Evolutionary conservation across 179 eudicot genomes (phyloP).

Genomic region (Silene coronaria): DNA sequence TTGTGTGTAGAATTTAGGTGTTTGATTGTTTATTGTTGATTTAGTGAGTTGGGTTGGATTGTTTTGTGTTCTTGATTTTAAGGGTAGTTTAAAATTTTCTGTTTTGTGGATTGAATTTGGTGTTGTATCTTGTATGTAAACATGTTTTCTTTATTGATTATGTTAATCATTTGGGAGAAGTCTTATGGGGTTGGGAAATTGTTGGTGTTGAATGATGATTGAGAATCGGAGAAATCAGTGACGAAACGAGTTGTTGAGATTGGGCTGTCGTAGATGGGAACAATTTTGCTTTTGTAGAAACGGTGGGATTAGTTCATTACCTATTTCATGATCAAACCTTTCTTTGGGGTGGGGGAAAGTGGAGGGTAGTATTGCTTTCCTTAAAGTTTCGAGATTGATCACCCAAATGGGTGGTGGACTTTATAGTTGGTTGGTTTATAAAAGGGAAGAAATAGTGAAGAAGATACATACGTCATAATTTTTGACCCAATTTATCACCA

Average conservation of each 20-base stretch:
- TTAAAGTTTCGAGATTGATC: neutral
- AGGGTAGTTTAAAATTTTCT: neutral
- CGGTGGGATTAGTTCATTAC: neutral
- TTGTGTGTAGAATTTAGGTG: neutral
- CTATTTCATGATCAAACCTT: slow-evolving; percentile 9
- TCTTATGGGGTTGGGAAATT: neutral
- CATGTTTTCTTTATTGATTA: neutral
- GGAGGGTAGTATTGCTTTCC: neutral
- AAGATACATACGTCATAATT: neutral
- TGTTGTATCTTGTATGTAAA: neutral
- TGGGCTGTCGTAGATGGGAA: neutral
- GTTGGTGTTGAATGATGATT: neutral
- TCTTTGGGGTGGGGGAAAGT: neutral
- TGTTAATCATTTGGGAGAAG: neutral
- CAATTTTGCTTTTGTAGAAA: neutral
- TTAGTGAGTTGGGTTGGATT: neutral
- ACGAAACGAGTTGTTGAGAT: neutral
- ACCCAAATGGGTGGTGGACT: neutral
- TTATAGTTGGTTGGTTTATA: neutral
- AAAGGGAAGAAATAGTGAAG: neutral
- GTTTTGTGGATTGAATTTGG: neutral
- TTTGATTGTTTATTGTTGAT: neutral
- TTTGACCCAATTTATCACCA: neutral
- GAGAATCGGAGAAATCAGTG: neutral
- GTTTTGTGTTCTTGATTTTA: neutral